Evolutionary conservation across 768 basidiomycete species (phyloP), one percentile per base, ranked within the genome.

Genomic region (Boletus rubroflammeus): DNA sequence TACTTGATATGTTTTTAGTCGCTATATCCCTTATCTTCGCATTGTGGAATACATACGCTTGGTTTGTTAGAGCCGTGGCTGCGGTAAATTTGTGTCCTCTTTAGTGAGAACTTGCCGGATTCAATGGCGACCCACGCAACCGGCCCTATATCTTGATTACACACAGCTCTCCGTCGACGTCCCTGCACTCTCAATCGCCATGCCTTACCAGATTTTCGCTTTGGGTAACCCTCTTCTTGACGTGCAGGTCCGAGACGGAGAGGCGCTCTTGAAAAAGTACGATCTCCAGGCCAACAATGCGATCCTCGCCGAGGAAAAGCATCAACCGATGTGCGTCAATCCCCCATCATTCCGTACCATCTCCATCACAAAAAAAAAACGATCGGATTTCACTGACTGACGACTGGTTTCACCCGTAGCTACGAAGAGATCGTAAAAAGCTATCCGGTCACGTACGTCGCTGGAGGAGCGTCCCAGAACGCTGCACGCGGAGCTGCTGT

Each of bases 151-250:
- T 48, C 35, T 52, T 35, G 21, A 42, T 29, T 44, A 28, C 42
- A 28, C 54, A 25, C 53, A 40, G 6, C 34, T 55, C 55, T 53
- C 60, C 56, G 39, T 51, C 53, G 29, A 64, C 64, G 45, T 53
- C 43, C 50, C 50, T 50, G 45, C 51, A 45, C 42, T 48, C 39
- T 47, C 46, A 13, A 63, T 42, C 57, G 77, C 80, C 77, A 69
- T 83, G 45, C 72, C 78, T 23, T 87, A 83, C 76, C 69, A 78
- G 41, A 74, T 98, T 43, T 93, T 98, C 75, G 91, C 86, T 76
- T 76, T 98, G 75, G 96, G 96, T 40, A 98, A 98, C 74, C 96
- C 96, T 63, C 80, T 98, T 68, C 87, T 98, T 47, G 95, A 99
- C 72, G 88, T 99, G 76, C 94, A 96, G 75, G 93, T 96, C 66